A percentile compares a stretch with the other conserved stretches of the same genome.
phyloP scores from a whole-genome alignment of 805 yeast genomes.

The Candida pseudoglaebosa region DNA sequence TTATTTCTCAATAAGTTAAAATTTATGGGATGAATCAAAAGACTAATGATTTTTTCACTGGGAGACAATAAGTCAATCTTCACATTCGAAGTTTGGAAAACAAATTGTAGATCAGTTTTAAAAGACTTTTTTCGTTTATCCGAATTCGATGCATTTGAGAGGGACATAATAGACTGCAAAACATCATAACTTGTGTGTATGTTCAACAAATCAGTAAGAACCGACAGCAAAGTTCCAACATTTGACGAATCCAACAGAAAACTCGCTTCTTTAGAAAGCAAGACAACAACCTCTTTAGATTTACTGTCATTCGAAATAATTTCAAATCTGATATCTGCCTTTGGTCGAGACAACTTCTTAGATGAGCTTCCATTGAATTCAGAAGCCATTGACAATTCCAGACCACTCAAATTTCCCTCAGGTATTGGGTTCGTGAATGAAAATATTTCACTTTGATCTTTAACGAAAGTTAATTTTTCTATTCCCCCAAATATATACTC shows the following conservation, averaged over 20 bases:
- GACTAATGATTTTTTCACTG: conserved; percentile 14
- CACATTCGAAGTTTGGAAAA: conserved; percentile 39
- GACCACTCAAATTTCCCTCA: not conserved
- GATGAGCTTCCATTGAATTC: not conserved
- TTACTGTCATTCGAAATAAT: conserved; percentile 19
- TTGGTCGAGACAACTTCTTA: conserved; percentile 10
- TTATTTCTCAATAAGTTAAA: conserved; percentile 31
- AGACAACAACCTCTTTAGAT: conserved; percentile 10
- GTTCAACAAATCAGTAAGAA: not conserved
- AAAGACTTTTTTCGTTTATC: not conserved
- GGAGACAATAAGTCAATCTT: conserved; percentile 20
- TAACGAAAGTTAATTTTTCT: conserved; percentile 19
- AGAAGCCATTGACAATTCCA: conserved; percentile 18
- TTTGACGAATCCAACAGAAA: conserved; percentile 8
- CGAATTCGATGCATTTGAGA: not conserved
- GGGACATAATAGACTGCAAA: not conserved
- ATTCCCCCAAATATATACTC: conserved; percentile 47
- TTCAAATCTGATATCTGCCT: conserved; percentile 55
- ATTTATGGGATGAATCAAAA: conserved; percentile 41
- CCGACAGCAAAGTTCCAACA: not conserved
- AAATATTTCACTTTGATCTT: conserved; percentile 2
- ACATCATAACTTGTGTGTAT: not conserved
- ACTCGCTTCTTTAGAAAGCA: conserved; percentile 10
- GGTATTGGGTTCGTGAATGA: not conserved
- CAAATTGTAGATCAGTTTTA: conserved; percentile 18